Evolutionary conservation across 441 rosid species (phyloP).

Genomic region (Manihot esculenta): DNA sequence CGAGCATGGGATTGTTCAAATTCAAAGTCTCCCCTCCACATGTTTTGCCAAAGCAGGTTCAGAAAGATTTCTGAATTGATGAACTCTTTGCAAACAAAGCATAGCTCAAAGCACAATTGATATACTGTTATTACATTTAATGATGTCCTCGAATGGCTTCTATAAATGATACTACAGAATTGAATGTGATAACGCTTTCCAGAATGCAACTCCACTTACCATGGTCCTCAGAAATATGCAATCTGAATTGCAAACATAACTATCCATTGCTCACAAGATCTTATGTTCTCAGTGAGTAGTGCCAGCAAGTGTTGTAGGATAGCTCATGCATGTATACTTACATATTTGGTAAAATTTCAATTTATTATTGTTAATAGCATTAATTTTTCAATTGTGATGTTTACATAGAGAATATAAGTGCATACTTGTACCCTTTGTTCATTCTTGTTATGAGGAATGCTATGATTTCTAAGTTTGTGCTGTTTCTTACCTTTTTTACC

Average conservation of each 20-base stretch:
- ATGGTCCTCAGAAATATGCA: neutral
- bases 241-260: conserved; percentile 1
- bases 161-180: neutral
- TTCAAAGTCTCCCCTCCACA: neutral
- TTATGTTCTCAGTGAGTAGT: neutral
- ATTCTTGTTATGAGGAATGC: neutral
- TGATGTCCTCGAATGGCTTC: neutral
- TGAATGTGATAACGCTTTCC: neutral
- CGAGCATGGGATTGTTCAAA: neutral
- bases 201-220: neutral
- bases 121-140: neutral
- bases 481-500: neutral
- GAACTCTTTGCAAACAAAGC: neutral
- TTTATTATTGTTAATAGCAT: neutral
- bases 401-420: neutral
- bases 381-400: neutral
- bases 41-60: neutral
- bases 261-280: neutral
- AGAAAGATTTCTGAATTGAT: neutral
- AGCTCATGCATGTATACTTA: neutral
- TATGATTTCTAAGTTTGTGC: neutral
- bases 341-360: neutral
- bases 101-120: neutral
- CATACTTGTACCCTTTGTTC: neutral
- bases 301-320: neutral